Percentiles rank a stretch among this genome's conserved stretches.
Conservation (phyloP, 192 early-diverging fungal species). For the Oehlia diaphana region DNA sequence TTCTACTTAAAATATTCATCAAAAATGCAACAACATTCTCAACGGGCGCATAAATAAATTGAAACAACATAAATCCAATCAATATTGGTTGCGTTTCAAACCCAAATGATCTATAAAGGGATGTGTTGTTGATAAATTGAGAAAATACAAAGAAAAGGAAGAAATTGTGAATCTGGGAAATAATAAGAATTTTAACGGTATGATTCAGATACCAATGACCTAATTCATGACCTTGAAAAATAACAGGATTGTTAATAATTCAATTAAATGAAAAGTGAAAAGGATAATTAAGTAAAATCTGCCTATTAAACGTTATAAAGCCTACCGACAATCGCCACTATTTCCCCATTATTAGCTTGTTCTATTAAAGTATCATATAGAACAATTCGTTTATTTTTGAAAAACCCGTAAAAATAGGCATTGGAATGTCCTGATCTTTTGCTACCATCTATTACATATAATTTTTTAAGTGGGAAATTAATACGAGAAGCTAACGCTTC, state of each 20-base stretch:
- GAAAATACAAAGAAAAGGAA: slow-evolving; percentile 75
- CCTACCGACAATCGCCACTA: slow-evolving; percentile 89
- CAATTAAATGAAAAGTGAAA: neutral
- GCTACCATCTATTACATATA: slow-evolving; percentile 95
- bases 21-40: slow-evolving; percentile 75
- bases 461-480: slow-evolving; percentile 88
- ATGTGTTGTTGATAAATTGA: slow-evolving; percentile 67
- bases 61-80: slow-evolving; percentile 91
- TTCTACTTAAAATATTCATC: slow-evolving; percentile 76
- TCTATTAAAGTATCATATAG: slow-evolving; percentile 91
- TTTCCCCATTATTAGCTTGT: slow-evolving; percentile 80
- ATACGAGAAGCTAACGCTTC: slow-evolving; percentile 79
- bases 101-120: slow-evolving; percentile 87
- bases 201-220: slow-evolving; percentile 95
- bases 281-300: neutral
- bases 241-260: neutral
- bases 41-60: slow-evolving; percentile 80
- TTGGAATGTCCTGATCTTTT: slow-evolving; percentile 91
- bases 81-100: slow-evolving; percentile 74
- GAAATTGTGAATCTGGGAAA: slow-evolving; percentile 78
- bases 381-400: slow-evolving; percentile 96
- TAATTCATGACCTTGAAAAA: slow-evolving; percentile 79
- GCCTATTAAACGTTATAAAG: neutral
- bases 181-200: slow-evolving; percentile 70
- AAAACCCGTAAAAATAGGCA: slow-evolving; percentile 96